These are phyloP conservation scores for Melampsora larici-populina DNA, from an alignment of 1,284 basidiomycete genomes.

Conservation along the genomic window DNA sequence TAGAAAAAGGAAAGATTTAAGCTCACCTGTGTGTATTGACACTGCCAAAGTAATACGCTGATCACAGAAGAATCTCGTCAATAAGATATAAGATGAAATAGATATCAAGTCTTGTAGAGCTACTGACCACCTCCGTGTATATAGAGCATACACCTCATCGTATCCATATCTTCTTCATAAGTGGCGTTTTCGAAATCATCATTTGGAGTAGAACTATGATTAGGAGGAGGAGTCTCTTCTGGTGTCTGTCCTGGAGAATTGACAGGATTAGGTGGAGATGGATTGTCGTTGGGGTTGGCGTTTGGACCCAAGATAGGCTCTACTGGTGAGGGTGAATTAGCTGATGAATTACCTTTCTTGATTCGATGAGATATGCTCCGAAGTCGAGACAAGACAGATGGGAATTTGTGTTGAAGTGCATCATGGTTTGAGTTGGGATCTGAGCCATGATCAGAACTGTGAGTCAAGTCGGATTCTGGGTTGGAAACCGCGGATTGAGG, in stretches of 20 bases:
- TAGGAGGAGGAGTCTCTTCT: neutral
- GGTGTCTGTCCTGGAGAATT: neutral
- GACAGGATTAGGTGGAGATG: neutral
- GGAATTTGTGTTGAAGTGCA: neutral
- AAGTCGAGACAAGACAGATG: neutral
- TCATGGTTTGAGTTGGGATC: neutral
- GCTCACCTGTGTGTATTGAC: conserved; percentile 57
- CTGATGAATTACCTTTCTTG: neutral
- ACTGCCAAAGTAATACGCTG: conserved; percentile 57
- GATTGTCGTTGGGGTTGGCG: neutral
- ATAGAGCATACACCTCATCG: conserved; percentile 43
- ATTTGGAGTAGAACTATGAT: neutral
- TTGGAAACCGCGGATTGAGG: neutral
- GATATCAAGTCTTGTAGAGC: neutral
- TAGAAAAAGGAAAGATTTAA: conserved; percentile 15
- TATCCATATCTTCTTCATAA: conserved; percentile 41
- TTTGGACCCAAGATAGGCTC: neutral
- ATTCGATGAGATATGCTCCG: neutral
- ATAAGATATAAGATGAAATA: neutral
- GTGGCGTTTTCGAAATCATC: conserved; percentile 11
- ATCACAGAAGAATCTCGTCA: too few relatives aligned
- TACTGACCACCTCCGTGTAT: conserved; percentile 42
- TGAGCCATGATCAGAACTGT: neutral
- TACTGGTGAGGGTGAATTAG: neutral
- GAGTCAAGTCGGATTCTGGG: neutral